phyloP scores from a whole-genome alignment of 1,284 basidiomycete genomes.

The Sporisorium exsertum region DNA sequence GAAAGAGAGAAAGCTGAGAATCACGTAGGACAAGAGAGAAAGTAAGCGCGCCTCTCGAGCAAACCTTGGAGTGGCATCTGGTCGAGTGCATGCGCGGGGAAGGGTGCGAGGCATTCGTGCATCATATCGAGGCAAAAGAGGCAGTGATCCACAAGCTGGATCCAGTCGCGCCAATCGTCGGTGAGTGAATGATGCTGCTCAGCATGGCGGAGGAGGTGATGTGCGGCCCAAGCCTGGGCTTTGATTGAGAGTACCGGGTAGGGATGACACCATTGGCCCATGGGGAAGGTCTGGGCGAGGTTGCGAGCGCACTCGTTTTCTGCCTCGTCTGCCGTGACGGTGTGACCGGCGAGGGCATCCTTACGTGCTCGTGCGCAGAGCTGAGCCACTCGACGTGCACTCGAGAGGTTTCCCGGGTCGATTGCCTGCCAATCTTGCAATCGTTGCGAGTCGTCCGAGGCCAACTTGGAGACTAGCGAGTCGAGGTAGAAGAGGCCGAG shows the following conservation, averaged over 20 bases:
- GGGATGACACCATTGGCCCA: conserved; percentile 13
- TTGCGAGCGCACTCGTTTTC: conserved; percentile 4
- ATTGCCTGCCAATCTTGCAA: conserved; percentile 6
- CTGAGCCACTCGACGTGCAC: conserved; percentile 8
- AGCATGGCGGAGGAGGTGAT: conserved; percentile 8
- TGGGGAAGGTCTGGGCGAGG: conserved; percentile 3
- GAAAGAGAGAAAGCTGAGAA: no score
- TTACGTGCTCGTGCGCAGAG: conserved; percentile 10
- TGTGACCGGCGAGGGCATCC: conserved; percentile 9
- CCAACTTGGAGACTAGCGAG: background rate
- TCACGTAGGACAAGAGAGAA: background rate
- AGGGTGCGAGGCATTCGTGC: conserved; percentile 6
- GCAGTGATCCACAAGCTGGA: conserved; percentile 7
- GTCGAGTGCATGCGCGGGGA: conserved; percentile 8
- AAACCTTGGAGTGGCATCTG: conserved; percentile 8
- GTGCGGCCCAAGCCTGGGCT: conserved; percentile 9
- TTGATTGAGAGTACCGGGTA: background rate
- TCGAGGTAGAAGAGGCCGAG: conserved; percentile 13
- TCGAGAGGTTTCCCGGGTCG: conserved; percentile 2
- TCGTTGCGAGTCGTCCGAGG: background rate
- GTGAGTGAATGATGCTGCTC: background rate
- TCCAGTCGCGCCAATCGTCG: background rate
- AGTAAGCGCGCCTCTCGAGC: conserved; percentile 11
- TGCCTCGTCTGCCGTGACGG: conserved; percentile 10
- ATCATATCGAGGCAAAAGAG: conserved; percentile 12